Evolutionary conservation across 352 stramenopile genomes (phyloP).

Genomic region (Pilasporangium apinafurcum): DNA sequence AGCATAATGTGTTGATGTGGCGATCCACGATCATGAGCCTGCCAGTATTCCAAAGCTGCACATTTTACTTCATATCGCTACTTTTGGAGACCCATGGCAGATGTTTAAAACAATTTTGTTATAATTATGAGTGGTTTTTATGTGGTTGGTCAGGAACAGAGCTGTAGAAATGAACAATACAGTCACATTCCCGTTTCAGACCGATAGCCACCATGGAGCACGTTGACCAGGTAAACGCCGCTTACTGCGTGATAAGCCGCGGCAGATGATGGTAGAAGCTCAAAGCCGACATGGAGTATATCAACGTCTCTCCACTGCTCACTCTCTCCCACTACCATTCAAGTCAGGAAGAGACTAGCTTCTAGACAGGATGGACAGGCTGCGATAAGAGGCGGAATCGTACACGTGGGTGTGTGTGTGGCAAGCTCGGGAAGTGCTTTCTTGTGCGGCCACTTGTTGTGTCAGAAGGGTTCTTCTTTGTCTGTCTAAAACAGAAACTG

Average conservation of each 20-base stretch:
- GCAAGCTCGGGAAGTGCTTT: neutral
- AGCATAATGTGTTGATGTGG: no score
- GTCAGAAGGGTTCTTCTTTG: slow-evolving; percentile 1
- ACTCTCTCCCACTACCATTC: neutral
- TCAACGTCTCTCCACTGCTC: neutral
- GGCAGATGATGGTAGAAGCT: neutral
- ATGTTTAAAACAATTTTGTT: no score
- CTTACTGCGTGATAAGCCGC: neutral
- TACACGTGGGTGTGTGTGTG: no score
- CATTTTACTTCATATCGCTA: no score
- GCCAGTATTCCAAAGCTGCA: no score
- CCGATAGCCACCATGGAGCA: slow-evolving; percentile 20
- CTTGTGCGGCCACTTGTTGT: neutral
- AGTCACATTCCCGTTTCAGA: no score
- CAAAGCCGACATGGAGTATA: neutral
- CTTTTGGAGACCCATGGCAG: no score
- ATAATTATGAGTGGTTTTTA: no score
- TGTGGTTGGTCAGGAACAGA: no score
- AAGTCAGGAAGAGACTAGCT: neutral
- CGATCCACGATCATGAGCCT: no score
- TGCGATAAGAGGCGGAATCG: no score
- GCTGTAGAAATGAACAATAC: no score
- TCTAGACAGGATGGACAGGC: neutral
- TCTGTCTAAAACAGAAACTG: slow-evolving; percentile 1
- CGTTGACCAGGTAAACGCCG: slow-evolving; percentile 10